Evolutionary conservation across 2,329 filamentous ascomycete genomes (phyloP).

Genomic region (Colletotrichum navitas): DNA sequence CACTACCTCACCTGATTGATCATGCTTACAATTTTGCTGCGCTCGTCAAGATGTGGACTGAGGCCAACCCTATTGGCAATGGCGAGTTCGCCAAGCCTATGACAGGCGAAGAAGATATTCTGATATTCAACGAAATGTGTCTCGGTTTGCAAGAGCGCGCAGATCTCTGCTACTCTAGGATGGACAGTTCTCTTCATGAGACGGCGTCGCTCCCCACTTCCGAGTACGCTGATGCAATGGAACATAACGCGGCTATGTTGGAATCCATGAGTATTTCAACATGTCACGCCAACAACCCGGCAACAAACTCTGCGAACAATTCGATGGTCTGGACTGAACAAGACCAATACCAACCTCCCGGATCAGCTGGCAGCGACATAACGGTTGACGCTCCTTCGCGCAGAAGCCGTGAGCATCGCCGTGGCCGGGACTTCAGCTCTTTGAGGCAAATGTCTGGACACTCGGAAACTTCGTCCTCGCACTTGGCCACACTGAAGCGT

Average conservation of each 20-base stretch:
- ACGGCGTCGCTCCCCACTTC: conserved; percentile 52
- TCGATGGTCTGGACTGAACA: conserved; percentile 52
- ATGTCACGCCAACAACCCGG: conserved; percentile 49
- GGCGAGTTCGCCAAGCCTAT: conserved; percentile 22
- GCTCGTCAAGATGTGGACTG: conserved; percentile 84
- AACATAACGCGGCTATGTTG: conserved; percentile 55
- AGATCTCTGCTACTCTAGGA: conserved; percentile 63
- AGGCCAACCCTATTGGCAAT: conserved; percentile 58
- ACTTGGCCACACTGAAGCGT: conserved; percentile 48
- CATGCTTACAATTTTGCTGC: conserved; percentile 87
- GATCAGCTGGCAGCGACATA: conserved; percentile 46
- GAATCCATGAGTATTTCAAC: conserved; percentile 53
- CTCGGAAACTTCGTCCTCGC: conserved; percentile 43
- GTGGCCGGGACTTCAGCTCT: conserved; percentile 37
- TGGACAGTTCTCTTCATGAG: conserved; percentile 59
- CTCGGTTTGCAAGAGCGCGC: conserved; percentile 63
- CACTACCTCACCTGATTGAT: conserved; percentile 92
- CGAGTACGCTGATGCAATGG: conserved; percentile 62
- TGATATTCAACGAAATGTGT: conserved; percentile 66
- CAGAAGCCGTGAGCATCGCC: conserved; percentile 40
- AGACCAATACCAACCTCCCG: conserved; percentile 33
- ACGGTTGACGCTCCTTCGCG: conserved; percentile 20
- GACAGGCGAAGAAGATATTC: conserved; percentile 61
- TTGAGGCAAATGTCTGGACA: conserved; percentile 42
- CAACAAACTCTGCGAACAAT: conserved; percentile 30